Evolutionary conservation across 306 rosid species (phyloP).

Genomic region (Prunus campanulata): DNA sequence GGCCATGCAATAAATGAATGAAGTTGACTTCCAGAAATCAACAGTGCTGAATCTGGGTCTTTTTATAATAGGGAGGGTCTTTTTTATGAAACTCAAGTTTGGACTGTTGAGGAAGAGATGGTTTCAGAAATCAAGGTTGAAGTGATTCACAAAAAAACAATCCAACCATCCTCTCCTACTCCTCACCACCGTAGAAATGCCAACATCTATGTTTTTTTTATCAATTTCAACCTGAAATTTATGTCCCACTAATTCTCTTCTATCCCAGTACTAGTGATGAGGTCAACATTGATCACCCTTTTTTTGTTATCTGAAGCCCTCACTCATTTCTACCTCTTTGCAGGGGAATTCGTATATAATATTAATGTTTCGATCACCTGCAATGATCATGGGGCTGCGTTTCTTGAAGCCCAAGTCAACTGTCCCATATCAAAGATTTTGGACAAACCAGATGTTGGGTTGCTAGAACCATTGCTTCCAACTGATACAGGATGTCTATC

Average conservation of each 20-base stretch:
- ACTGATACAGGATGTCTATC: neutral
- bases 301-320: constrained; percentile 32
- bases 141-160: neutral
- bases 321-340: constrained; percentile 19
- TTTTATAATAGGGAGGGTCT: neutral
- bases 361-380: constrained; percentile 28
- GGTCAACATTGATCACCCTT: neutral
- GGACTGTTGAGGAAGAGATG: constrained; percentile 8
- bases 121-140: constrained; percentile 14
- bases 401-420: constrained; percentile 26
- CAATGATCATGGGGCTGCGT: constrained; percentile 41
- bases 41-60: no score
- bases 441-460: constrained; percentile 1
- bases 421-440: neutral
- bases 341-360: constrained; percentile 41
- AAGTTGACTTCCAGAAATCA: no score
- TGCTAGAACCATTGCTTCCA: constrained; percentile 26
- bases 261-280: neutral
- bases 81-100: neutral
- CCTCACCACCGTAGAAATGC: constrained; percentile 11
- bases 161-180: constrained; percentile 28
- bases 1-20: no score
- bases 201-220: constrained; percentile 16
- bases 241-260: constrained; percentile 8
- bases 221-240: neutral